These are phyloP conservation scores for Phytomonas sp. DNA, from an alignment of 208 protist genomes.

Conservation along the genomic window DNA sequence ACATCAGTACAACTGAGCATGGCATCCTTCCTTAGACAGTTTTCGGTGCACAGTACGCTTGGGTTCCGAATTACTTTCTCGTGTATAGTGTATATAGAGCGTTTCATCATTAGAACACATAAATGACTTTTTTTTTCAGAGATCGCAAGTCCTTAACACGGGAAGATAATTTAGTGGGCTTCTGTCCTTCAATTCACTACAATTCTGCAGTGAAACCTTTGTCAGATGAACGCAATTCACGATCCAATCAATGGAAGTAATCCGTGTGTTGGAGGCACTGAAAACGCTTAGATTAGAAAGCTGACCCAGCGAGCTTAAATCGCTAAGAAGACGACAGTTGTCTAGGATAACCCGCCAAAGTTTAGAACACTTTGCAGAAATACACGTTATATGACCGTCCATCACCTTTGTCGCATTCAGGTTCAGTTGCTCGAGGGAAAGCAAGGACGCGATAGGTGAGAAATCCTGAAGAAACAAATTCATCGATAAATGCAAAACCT, in stretches of 20 bases:
- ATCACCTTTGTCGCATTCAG: background rate
- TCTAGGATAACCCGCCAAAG: background rate
- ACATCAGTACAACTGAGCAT: background rate
- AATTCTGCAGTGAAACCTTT: background rate
- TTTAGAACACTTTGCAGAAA: background rate
- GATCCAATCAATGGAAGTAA: constrained; percentile 5
- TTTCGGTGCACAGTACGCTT: background rate
- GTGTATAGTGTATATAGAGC: background rate
- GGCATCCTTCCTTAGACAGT: background rate
- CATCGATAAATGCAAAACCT: background rate
- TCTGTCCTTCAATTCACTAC: background rate
- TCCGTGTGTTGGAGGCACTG: background rate
- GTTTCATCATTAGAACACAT: background rate
- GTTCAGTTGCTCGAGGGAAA: background rate
- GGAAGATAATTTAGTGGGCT: background rate
- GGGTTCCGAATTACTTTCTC: background rate
- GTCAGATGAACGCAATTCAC: background rate
- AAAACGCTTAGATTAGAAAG: background rate
- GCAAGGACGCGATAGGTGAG: background rate
- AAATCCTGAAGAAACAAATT: background rate
- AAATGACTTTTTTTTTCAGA: background rate
- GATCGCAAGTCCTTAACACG: background rate
- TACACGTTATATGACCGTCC: background rate
- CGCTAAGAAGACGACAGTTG: background rate
- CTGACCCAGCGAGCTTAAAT: background rate